Conservation (phyloP, 148 eudicot genomes). For the Chenopodium berlandieri region DNA sequence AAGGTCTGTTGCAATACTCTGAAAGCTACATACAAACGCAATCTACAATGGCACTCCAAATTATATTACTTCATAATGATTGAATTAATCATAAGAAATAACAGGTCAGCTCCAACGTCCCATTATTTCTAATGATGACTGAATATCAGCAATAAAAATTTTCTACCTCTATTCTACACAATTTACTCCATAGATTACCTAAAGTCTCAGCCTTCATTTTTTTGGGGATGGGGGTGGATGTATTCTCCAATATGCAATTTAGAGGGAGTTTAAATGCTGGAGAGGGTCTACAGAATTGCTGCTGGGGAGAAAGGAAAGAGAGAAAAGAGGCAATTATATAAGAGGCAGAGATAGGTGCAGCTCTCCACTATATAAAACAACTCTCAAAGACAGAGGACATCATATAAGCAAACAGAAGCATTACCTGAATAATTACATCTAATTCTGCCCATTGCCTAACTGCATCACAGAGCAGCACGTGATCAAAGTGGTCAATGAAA, state of each 20-base stretch:
- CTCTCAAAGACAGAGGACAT: not conserved
- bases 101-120: not conserved
- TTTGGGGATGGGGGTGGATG: not conserved
- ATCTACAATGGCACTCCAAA: not conserved
- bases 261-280: not conserved
- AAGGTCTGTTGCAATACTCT: not conserved
- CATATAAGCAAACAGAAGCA: constrained; percentile 16
- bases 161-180: not conserved
- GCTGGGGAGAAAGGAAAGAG: constrained; percentile 6
- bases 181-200: not conserved
- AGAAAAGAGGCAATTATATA: not conserved
- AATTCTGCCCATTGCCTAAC: constrained; percentile 53
- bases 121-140: not conserved
- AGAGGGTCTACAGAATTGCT: not conserved
- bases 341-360: not conserved
- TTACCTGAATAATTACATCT: constrained; percentile 89
- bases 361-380: not conserved
- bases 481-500: constrained; percentile 90
- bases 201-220: not conserved
- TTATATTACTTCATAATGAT: too few species aligned
- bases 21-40: not conserved
- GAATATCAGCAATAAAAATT: not conserved
- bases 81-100: not conserved
- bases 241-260: too few species aligned
- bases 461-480: constrained; percentile 57